Evolutionary conservation across 2,329 filamentous ascomycete species (phyloP).

Genomic region (Scedosporium dehoogii): DNA sequence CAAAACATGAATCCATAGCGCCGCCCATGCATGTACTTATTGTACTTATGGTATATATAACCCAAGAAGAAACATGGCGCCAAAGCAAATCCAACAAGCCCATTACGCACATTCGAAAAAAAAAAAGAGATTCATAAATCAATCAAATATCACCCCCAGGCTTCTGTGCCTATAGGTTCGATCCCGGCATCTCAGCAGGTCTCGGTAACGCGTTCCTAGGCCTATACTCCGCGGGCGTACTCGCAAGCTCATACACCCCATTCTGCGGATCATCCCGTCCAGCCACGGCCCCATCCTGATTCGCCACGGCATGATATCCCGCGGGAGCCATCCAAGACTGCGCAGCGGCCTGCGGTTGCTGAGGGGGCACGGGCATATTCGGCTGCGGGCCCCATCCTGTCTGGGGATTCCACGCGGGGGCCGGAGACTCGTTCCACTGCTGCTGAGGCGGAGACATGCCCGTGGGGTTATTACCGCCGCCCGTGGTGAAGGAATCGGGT

Average conservation of each 20-base stretch:
- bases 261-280: background rate
- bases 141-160: background rate
- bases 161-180: background rate
- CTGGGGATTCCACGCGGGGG: background rate
- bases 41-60: too few species aligned
- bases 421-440: background rate
- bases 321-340: background rate
- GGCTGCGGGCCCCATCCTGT: background rate
- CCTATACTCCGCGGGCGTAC: background rate
- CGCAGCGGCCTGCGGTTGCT: background rate
- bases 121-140: too few species aligned
- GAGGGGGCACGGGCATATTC: background rate
- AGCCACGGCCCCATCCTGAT: background rate
- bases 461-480: background rate
- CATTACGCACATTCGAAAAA: too few species aligned
- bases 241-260: slow-evolving; percentile 3
- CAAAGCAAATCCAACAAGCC: too few species aligned
- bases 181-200: slow-evolving; percentile 2
- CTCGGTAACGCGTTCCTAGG: background rate
- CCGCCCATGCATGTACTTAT: too few species aligned
- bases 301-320: background rate
- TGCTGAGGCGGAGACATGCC: background rate
- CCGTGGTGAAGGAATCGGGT: slow-evolving; percentile 1
- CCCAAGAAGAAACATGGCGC: too few species aligned
- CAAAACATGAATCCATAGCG: too few species aligned